Percentiles rank a stretch among this genome's conserved stretches.
Evolutionary conservation across 345 rosid genomes (phyloP).

Genomic region (Acer negundo): DNA sequence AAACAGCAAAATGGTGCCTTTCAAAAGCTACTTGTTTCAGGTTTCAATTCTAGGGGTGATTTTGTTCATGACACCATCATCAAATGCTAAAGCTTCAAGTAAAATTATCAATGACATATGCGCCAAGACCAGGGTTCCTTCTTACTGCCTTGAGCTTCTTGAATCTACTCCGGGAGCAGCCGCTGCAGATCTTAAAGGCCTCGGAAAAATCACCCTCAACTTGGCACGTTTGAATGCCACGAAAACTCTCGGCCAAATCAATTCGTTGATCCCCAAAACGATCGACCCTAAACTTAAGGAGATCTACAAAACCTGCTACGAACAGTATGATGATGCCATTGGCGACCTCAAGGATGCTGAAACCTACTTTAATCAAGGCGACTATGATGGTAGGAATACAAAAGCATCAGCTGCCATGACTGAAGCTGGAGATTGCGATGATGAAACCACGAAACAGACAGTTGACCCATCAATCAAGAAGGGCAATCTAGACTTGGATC

Average conservation of each 20-base stretch:
- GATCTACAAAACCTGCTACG: slow-evolving; percentile 2
- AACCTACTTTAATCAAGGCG: not conserved
- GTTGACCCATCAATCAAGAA: slow-evolving; percentile 15
- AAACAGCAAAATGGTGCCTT: no score
- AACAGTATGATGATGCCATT: slow-evolving; percentile 9
- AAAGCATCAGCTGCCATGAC: slow-evolving; percentile 10
- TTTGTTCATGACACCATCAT: no score
- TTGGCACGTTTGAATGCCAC: not conserved
- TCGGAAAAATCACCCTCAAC: slow-evolving; percentile 2
- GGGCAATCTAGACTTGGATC: slow-evolving; percentile 28
- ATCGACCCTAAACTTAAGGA: not conserved
- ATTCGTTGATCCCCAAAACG: not conserved
- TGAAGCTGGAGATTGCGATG: slow-evolving; percentile 12
- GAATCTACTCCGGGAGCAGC: slow-evolving; percentile 9
- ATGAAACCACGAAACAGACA: not conserved
- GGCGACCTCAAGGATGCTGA: slow-evolving; percentile 5
- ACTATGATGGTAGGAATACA: not conserved
- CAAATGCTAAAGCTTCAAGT: no score
- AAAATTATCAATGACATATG: no score
- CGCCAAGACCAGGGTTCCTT: no score
- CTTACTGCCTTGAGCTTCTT: slow-evolving; percentile 12
- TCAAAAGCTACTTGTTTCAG: no score
- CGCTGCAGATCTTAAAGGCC: slow-evolving; percentile 1
- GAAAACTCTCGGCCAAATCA: not conserved
- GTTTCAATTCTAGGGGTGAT: no score